Percentiles rank a stretch among this genome's conserved stretches.
Evolutionary conservation across 2,329 filamentous ascomycete species (phyloP).

Genomic region (Verticillium nubilum): DNA sequence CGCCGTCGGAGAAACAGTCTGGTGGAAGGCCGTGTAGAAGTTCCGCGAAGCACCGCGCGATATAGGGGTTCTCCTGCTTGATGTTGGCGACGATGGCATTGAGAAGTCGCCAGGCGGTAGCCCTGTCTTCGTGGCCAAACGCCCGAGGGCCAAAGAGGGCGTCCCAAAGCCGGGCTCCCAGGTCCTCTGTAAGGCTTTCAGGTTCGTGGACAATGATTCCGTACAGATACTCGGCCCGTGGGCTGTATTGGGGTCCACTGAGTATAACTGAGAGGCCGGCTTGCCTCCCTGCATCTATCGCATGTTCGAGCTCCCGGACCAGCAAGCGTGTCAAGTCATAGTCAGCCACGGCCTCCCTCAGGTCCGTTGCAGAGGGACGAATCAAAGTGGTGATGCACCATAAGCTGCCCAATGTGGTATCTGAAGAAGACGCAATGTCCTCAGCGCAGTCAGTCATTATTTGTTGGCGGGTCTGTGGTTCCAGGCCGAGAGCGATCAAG

Average conservation of each 20-base stretch:
- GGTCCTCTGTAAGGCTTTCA: constrained; percentile 53
- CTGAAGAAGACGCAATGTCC: constrained; percentile 59
- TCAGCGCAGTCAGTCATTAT: constrained; percentile 63
- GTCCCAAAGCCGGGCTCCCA: constrained; percentile 65
- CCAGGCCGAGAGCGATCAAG: constrained; percentile 53
- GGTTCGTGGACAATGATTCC: constrained; percentile 57
- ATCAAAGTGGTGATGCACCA: constrained; percentile 53
- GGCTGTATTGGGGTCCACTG: constrained; percentile 41
- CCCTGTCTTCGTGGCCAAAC: constrained; percentile 54
- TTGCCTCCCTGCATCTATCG: constrained; percentile 34
- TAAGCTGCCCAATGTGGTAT: constrained; percentile 67
- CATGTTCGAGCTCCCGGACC: constrained; percentile 59
- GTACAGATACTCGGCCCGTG: constrained; percentile 51
- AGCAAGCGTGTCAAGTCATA: constrained; percentile 57
- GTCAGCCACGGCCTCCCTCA: constrained; percentile 53
- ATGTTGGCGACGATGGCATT: constrained; percentile 37
- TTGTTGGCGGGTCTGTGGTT: constrained; percentile 47
- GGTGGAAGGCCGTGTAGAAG: constrained; percentile 54
- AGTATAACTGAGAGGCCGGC: constrained; percentile 38
- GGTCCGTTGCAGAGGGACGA: constrained; percentile 42
- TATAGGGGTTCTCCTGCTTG: constrained; percentile 48
- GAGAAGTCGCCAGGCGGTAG: constrained; percentile 65
- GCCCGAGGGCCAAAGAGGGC: constrained; percentile 63
- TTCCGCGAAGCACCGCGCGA: constrained; percentile 45
- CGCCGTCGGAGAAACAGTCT: constrained; percentile 52